Conservation (phyloP, 2,329 filamentous ascomycete genomes). For the Cercospora zeae-maydis region DNA sequence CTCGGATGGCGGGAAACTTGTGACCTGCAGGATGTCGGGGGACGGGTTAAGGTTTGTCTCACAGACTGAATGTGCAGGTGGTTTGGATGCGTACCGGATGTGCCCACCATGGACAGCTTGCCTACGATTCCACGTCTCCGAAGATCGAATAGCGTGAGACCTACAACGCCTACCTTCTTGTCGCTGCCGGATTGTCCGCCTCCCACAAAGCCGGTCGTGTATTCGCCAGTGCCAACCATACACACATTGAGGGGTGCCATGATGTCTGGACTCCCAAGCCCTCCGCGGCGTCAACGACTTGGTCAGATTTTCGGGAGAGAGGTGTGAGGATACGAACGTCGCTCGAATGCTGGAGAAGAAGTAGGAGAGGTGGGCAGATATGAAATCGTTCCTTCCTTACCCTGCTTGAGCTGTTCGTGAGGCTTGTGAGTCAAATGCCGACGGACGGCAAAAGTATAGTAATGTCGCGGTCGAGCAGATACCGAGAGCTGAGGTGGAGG, state of each 20-base stretch:
- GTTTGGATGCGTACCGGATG: constrained; percentile 48
- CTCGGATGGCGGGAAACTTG: constrained; percentile 89
- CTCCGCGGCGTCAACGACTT: background rate
- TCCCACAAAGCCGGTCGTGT: constrained; percentile 92
- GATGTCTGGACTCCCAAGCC: background rate
- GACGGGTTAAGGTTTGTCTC: background rate
- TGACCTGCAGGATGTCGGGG: constrained; percentile 49
- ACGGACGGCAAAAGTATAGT: constrained; percentile 13
- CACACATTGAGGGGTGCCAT: constrained; percentile 51
- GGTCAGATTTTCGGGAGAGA: background rate
- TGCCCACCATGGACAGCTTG: constrained; percentile 82
- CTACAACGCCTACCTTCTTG: constrained; percentile 95
- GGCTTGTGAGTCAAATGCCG: constrained; percentile 6
- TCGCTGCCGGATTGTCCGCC: constrained; percentile 79
- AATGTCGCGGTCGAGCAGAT: constrained; percentile 8
- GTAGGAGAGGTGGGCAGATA: background rate
- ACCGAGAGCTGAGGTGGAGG: constrained; percentile 4
- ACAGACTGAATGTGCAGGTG: background rate
- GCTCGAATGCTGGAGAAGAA: background rate
- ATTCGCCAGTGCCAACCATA: constrained; percentile 83
- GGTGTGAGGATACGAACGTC: background rate
- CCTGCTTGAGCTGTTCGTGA: background rate
- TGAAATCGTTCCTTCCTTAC: background rate
- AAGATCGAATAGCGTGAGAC: constrained; percentile 83
- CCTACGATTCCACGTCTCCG: constrained; percentile 83